phyloP scores from a whole-genome alignment of 2,329 filamentous ascomycete species.

The Westerdykella ornata region DNA sequence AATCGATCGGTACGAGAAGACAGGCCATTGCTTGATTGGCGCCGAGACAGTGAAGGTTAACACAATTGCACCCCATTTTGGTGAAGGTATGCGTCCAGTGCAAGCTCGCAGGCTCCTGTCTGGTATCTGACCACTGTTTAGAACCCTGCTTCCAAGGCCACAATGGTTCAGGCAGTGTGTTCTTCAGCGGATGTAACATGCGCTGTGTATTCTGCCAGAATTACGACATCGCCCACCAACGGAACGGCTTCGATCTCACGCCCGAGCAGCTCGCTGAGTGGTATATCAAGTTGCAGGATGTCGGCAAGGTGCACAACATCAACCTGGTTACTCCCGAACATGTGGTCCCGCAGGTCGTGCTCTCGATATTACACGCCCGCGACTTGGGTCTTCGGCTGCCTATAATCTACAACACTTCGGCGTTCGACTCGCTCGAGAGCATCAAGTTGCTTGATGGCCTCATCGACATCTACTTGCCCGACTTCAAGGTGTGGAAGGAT shows the following conservation, averaged over 20 bases:
- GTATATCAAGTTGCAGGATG: constrained; percentile 74
- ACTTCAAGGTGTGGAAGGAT: constrained; percentile 75
- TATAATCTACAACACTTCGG: constrained; percentile 79
- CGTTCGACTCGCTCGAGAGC: constrained; percentile 69
- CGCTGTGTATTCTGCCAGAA: constrained; percentile 60
- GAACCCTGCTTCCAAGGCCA: constrained; percentile 79
- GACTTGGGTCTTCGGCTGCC: constrained; percentile 64
- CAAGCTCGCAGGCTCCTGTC: not conserved
- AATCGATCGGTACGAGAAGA: constrained; percentile 73
- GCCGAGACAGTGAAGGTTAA: constrained; percentile 68
- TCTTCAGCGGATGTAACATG: constrained; percentile 71
- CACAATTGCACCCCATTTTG: constrained; percentile 79
- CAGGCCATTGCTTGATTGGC: constrained; percentile 72
- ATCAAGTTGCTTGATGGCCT: constrained; percentile 68
- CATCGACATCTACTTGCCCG: constrained; percentile 79
- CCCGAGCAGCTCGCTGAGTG: constrained; percentile 73
- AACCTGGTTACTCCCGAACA: constrained; percentile 84
- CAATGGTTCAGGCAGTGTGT: constrained; percentile 71
- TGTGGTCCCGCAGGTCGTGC: constrained; percentile 73
- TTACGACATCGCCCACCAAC: constrained; percentile 73
- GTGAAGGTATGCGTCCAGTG: constrained; percentile 46
- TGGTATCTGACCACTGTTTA: constrained; percentile 17
- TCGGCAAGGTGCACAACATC: constrained; percentile 82
- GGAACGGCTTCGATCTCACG: constrained; percentile 72
- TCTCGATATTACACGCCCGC: constrained; percentile 67